These are phyloP conservation scores for Globisporangium parvum DNA, from an alignment of 352 stramenopile species.

Conservation along the genomic window DNA sequence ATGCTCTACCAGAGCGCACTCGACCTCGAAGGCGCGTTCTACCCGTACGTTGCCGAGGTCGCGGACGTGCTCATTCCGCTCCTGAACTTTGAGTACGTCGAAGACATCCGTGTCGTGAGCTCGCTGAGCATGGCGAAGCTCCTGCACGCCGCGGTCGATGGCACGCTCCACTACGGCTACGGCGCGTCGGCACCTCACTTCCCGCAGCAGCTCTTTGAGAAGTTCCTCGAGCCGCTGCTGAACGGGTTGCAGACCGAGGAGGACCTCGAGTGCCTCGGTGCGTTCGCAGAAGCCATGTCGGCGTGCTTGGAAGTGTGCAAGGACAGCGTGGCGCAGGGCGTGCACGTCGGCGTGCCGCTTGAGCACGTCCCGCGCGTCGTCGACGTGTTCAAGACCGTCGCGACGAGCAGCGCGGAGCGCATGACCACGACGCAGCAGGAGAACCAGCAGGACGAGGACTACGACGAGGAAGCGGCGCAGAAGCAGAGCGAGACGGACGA, in stretches of 20 bases:
- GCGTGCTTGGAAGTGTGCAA: constrained; percentile 76
- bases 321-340: constrained; percentile 67
- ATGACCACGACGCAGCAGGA: constrained; percentile 49
- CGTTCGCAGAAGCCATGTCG: constrained; percentile 71
- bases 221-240: constrained; percentile 71
- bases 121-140: constrained; percentile 72
- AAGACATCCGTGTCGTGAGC: constrained; percentile 79
- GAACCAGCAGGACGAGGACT: constrained; percentile 77
- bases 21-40: constrained; percentile 77
- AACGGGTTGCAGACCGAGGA: constrained; percentile 67
- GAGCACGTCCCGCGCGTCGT: constrained; percentile 64
- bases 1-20: constrained; percentile 86
- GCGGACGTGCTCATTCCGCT: constrained; percentile 71
- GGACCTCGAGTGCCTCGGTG: constrained; percentile 71
- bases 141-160: constrained; percentile 64
- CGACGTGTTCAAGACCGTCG: constrained; percentile 66
- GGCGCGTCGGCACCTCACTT: constrained; percentile 49
- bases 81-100: constrained; percentile 80
- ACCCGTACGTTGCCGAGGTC: constrained; percentile 76
- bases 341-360: constrained; percentile 58
- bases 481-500: constrained; percentile 70
- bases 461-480: constrained; percentile 64
- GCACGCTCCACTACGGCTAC: constrained; percentile 59
- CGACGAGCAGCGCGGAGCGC: constrained; percentile 54
- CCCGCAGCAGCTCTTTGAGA: constrained; percentile 77